Percentiles rank a stretch among this genome's conserved stretches.
Evolutionary conservation across 2,329 filamentous ascomycete species (phyloP).

Genomic region (Neurospora crassa): DNA sequence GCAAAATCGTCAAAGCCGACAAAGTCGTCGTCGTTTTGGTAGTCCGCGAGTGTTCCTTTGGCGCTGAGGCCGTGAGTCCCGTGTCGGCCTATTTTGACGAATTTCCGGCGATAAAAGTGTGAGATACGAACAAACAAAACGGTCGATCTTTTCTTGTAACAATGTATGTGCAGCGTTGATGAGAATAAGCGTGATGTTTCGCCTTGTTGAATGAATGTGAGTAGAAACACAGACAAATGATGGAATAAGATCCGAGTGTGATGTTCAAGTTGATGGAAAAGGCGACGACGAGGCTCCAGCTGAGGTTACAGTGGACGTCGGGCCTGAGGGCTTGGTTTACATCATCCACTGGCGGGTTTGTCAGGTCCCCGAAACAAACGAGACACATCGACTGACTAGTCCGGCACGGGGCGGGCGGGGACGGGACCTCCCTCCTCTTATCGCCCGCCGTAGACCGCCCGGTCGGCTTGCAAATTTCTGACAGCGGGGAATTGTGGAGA

Average conservation of each 20-base stretch:
- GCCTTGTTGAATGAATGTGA: background rate
- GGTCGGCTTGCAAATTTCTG: background rate
- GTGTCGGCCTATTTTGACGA: background rate
- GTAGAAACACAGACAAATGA: background rate
- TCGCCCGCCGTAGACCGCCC: background rate
- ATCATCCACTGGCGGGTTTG: background rate
- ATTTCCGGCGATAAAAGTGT: background rate
- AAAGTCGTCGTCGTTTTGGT: conserved; percentile 5
- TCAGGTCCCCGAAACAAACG: background rate
- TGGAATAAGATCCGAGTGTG: background rate
- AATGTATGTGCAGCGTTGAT: background rate
- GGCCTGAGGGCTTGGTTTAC: background rate
- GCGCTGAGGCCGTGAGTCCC: background rate
- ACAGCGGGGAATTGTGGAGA: background rate
- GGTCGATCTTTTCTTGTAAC: background rate
- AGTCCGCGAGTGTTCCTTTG: background rate
- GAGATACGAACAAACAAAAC: background rate
- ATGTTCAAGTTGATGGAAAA: background rate
- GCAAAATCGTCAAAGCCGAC: conserved; percentile 12
- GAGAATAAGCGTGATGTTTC: background rate
- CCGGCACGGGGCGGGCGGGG: background rate
- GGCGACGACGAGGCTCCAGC: background rate
- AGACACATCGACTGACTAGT: background rate
- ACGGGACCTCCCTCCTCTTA: background rate
- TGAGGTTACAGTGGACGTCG: background rate